These are phyloP conservation scores for Orbilia javanica DNA, from an alignment of 2,329 filamentous ascomycete species.

Conservation along the genomic window DNA sequence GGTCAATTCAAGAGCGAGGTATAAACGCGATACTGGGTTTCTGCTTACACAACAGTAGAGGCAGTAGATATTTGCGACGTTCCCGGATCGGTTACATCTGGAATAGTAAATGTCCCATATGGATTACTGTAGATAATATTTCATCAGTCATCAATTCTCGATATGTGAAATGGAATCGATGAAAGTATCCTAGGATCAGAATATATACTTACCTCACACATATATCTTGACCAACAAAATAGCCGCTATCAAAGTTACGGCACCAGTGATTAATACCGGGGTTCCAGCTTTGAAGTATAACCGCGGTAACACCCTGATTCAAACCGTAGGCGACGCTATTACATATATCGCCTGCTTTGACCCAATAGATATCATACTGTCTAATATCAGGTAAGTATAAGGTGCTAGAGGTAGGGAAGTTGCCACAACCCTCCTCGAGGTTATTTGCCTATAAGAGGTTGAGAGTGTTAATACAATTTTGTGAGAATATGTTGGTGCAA, in stretches of 20 bases:
- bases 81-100: constrained; percentile 33
- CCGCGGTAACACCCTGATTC: constrained; percentile 56
- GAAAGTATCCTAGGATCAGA: constrained; percentile 9
- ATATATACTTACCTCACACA: constrained; percentile 59
- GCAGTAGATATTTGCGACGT: constrained; percentile 46
- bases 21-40: neutral
- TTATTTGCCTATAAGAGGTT: constrained; percentile 61
- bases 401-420: constrained; percentile 59
- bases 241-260: constrained; percentile 59
- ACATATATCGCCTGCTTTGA: constrained; percentile 60
- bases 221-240: constrained; percentile 58
- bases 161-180: neutral
- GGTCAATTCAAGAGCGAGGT: constrained; percentile 14
- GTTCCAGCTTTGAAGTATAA: constrained; percentile 62
- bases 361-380: constrained; percentile 59
- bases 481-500: constrained; percentile 43
- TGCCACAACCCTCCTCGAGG: constrained; percentile 59
- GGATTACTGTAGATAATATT: constrained; percentile 21
- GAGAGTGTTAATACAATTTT: constrained; percentile 46
- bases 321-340: constrained; percentile 53
- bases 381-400: constrained; percentile 59
- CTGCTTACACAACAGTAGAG: constrained; percentile 40
- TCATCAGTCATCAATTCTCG: constrained; percentile 13
- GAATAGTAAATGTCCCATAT: constrained; percentile 42
- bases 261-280: constrained; percentile 60